Percentiles rank a stretch among this genome's conserved stretches.
phyloP scores from a whole-genome alignment of 371 early-diverging fungal genomes.

The Mortierella sp. region DNA sequence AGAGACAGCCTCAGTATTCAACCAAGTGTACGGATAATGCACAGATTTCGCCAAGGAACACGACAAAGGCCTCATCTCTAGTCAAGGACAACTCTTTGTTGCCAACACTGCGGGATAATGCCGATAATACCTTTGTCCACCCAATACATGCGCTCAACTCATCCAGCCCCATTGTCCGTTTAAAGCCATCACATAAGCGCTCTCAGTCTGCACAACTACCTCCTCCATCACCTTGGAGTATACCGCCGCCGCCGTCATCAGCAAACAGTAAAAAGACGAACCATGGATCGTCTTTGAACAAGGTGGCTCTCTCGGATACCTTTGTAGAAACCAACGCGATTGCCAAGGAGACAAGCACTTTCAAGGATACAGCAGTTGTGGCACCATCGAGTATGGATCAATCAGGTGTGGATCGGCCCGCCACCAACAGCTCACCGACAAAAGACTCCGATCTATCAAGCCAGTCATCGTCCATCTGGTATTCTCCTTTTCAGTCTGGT shows the following conservation, averaged over 20 bases:
- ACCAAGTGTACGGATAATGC: not conserved
- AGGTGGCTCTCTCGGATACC: slow-evolving; percentile 7
- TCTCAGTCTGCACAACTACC: slow-evolving; percentile 51
- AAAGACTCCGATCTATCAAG: slow-evolving; percentile 21
- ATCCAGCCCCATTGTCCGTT: slow-evolving; percentile 39
- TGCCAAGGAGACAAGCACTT: not conserved
- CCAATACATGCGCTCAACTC: slow-evolving; percentile 47
- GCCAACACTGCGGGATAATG: not conserved
- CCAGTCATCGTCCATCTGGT: slow-evolving; percentile 37
- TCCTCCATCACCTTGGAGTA: slow-evolving; percentile 37
- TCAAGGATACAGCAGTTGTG: not conserved
- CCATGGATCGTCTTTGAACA: slow-evolving; percentile 11
- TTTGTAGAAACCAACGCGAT: too few relatives aligned
- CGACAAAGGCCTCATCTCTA: not conserved
- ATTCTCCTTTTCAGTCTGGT: slow-evolving; percentile 52
- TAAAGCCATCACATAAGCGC: slow-evolving; percentile 38
- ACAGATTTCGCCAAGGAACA: not conserved
- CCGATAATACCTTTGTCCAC: slow-evolving; percentile 15
- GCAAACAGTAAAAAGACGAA: slow-evolving; percentile 1
- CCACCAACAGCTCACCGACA: not conserved
- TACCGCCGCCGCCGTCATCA: slow-evolving; percentile 8
- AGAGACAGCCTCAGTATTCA: not conserved
- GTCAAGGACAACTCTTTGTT: not conserved
- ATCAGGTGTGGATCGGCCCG: not conserved
- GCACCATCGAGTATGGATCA: not conserved